These are phyloP conservation scores for Chalaropsis thielavioides DNA, from an alignment of 2,329 filamentous ascomycete species.

Conservation along the genomic window DNA sequence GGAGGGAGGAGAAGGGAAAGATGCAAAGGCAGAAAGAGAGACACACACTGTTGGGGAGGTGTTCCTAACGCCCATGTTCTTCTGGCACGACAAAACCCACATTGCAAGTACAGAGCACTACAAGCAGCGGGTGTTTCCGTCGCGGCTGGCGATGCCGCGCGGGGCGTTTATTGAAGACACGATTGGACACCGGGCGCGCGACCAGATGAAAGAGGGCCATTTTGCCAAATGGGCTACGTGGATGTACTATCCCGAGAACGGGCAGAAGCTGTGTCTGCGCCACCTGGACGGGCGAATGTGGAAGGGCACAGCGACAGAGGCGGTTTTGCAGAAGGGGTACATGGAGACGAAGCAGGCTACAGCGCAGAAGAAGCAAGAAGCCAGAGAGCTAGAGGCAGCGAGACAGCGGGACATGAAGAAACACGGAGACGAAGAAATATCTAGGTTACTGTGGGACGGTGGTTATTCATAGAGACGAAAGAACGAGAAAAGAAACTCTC, in stretches of 20 bases:
- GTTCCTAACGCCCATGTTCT: conserved; percentile 40
- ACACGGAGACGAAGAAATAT: neutral
- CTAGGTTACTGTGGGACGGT: neutral
- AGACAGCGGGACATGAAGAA: neutral
- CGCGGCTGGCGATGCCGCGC: conserved; percentile 34
- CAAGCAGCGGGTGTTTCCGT: conserved; percentile 35
- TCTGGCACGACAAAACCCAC: conserved; percentile 46
- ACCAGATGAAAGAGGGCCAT: conserved; percentile 39
- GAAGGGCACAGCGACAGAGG: conserved; percentile 25
- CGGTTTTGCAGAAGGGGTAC: neutral
- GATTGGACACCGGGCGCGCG: conserved; percentile 38
- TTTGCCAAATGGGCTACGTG: conserved; percentile 41
- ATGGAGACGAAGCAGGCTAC: conserved; percentile 7
- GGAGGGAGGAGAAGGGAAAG: neutral
- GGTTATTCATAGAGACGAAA: neutral
- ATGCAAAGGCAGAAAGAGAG: neutral
- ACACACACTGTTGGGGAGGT: conserved; percentile 21
- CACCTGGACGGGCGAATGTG: conserved; percentile 39
- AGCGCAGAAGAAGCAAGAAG: neutral
- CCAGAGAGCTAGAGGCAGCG: neutral
- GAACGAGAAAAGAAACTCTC: neutral
- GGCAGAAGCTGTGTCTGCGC: conserved; percentile 31
- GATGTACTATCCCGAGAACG: conserved; percentile 38
- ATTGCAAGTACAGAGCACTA: conserved; percentile 37
- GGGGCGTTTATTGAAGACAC: conserved; percentile 44